These are phyloP conservation scores for Cylindrotheca closterium DNA, from an alignment of 108 stramenopile species.

Conservation along the genomic window DNA sequence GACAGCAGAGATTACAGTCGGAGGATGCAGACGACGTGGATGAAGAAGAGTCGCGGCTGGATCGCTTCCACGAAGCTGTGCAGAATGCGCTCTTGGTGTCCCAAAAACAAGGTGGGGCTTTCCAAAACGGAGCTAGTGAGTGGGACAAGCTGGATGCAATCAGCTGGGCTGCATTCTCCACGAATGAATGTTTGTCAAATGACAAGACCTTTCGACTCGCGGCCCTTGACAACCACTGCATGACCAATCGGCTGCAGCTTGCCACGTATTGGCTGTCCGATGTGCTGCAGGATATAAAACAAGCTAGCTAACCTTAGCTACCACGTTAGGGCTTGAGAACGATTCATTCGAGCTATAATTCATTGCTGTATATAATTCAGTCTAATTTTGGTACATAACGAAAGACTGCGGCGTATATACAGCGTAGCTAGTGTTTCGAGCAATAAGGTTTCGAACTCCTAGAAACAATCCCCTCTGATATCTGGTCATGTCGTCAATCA, in stretches of 20 bases:
- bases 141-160: conserved; percentile 22
- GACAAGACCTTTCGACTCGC: conserved; percentile 12
- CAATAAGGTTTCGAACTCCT: too few relatives aligned
- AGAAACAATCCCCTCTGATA: too few relatives aligned
- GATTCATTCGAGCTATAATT: too few relatives aligned
- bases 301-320: too few relatives aligned
- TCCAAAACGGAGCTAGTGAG: too few relatives aligned
- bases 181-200: background rate
- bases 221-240: conserved; percentile 8
- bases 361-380: too few relatives aligned
- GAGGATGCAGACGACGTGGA: too few relatives aligned
- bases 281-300: conserved; percentile 1
- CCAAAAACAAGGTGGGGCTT: conserved; percentile 1
- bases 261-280: conserved; percentile 23
- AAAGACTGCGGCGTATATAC: too few relatives aligned
- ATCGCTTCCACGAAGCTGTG: conserved; percentile 13
- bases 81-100: background rate
- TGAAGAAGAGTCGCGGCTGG: conserved; percentile 11
- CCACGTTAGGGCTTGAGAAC: too few relatives aligned
- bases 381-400: too few relatives aligned
- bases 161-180: conserved; percentile 29
- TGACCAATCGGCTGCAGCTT: conserved; percentile 10
- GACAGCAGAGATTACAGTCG: background rate
- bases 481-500: too few relatives aligned
- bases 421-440: too few relatives aligned